A percentile compares a stretch with the other conserved stretches of the same genome.
Evolutionary conservation across 176 grass and related monocot species (phyloP).

Genomic region (Aegilops bicornis): DNA sequence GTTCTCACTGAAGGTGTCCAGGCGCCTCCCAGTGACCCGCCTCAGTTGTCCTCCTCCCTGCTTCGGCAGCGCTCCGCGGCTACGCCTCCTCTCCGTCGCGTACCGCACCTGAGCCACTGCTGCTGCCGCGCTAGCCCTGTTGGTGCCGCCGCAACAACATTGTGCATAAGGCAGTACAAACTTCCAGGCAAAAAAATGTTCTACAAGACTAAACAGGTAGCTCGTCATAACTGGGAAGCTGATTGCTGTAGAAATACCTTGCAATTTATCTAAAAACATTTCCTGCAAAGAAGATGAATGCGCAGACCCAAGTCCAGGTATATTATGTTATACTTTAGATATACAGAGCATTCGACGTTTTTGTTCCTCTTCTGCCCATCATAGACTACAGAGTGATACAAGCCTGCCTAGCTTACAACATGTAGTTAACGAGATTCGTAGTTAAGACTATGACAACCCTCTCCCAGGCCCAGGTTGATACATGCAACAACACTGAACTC

Average conservation of each 20-base stretch:
- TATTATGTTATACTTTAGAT: background rate
- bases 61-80: background rate
- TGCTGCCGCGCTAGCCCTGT: background rate
- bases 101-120: background rate
- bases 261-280: background rate
- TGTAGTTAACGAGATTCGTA: background rate
- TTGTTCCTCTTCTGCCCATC: slow-evolving; percentile 15
- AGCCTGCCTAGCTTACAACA: slow-evolving; percentile 35
- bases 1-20: background rate
- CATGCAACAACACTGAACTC: slow-evolving; percentile 8
- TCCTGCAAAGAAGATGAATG: background rate
- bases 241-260: background rate
- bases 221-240: background rate
- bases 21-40: background rate
- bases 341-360: slow-evolving; percentile 12
- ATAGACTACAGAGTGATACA: slow-evolving; percentile 29
- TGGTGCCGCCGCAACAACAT: background rate
- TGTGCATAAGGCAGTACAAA: background rate
- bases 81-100: background rate
- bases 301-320: background rate
- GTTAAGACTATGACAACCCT: slow-evolving; percentile 30
- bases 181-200: background rate
- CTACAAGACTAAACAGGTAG: background rate
- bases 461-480: slow-evolving; percentile 21
- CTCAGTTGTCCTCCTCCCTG: background rate